A percentile compares a stretch with the other conserved stretches of the same genome.
These are phyloP conservation scores for Platanthera guangdongensis DNA, from an alignment of 106 monocot species.

Conservation along the genomic window DNA sequence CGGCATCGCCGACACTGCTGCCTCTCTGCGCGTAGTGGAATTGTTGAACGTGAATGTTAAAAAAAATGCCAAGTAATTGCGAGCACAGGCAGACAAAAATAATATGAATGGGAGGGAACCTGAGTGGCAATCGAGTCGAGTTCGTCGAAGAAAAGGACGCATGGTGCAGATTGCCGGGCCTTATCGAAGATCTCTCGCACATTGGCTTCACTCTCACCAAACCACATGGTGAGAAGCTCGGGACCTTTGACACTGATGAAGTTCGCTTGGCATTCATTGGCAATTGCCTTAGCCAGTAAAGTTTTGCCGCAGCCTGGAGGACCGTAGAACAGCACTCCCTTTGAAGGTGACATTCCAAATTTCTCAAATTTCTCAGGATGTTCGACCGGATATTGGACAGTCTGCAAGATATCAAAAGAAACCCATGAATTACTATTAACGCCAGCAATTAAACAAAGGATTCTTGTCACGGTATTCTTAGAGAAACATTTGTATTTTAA, in stretches of 20 bases:
- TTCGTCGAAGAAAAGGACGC: conserved; percentile 90
- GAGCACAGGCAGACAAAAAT: background rate
- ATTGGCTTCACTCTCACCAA: conserved; percentile 94
- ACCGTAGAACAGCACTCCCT: conserved; percentile 86
- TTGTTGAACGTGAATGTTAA: background rate
- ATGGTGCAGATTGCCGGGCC: conserved; percentile 79
- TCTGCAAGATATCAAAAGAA: conserved; percentile 26
- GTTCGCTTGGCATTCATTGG: conserved; percentile 94
- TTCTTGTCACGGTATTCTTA: too few relatives aligned
- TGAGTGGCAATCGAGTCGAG: conserved; percentile 91
- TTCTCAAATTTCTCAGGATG: conserved; percentile 98
- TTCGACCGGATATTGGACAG: conserved; percentile 95
- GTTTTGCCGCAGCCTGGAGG: conserved; percentile 95
- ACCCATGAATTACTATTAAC: background rate
- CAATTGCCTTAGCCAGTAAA: conserved; percentile 87
- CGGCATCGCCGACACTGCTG: conserved; percentile 83
- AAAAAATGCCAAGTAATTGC: background rate
- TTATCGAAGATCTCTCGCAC: conserved; percentile 87
- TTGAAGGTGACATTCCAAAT: conserved; percentile 93
- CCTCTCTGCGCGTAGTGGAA: conserved; percentile 45
- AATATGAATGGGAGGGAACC: conserved; percentile 19
- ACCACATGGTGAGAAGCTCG: conserved; percentile 95
- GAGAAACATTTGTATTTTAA: too few relatives aligned
- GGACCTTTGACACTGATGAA: conserved; percentile 94
- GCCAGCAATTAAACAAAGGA: too few relatives aligned